A percentile compares a stretch with the other conserved stretches of the same genome.
Evolutionary conservation across 306 rosid genomes (phyloP).

Genomic region (Styphnolobium japonicum): DNA sequence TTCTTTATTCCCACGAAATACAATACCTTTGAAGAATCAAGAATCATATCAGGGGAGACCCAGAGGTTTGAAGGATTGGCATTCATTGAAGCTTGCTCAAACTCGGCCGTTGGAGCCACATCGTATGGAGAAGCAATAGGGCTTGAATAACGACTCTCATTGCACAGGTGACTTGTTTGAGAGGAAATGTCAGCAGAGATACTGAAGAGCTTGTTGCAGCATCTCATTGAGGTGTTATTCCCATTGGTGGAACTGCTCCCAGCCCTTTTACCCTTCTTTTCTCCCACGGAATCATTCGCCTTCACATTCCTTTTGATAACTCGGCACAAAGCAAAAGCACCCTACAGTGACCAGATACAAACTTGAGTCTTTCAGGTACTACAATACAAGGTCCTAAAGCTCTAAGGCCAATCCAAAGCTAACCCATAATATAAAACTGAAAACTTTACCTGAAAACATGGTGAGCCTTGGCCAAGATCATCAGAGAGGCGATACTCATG

Average conservation of each 20-base stretch:
- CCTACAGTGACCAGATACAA: slow-evolving; percentile 37
- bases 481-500: slow-evolving; percentile 86
- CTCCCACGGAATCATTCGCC: slow-evolving; percentile 40
- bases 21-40: slow-evolving; percentile 84
- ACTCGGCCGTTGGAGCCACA: slow-evolving; percentile 38
- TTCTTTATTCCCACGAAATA: not conserved
- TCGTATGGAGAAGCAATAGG: slow-evolving; percentile 45
- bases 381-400: not conserved
- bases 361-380: not conserved
- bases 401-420: not conserved
- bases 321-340: slow-evolving; percentile 84
- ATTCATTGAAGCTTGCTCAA: slow-evolving; percentile 44
- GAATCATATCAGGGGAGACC: slow-evolving; percentile 77
- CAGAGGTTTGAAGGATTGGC: slow-evolving; percentile 52
- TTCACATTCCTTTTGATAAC: slow-evolving; percentile 74
- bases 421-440: not conserved
- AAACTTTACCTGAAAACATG: slow-evolving; percentile 54
- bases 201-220: slow-evolving; percentile 32
- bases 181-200: slow-evolving; percentile 44
- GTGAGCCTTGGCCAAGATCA: slow-evolving; percentile 52
- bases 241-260: slow-evolving; percentile 41
- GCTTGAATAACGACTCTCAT: slow-evolving; percentile 55
- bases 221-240: slow-evolving; percentile 28
- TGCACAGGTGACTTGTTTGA: slow-evolving; percentile 36
- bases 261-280: slow-evolving; percentile 39